These are phyloP conservation scores for Grosmannia penicillata DNA, from an alignment of 2,329 filamentous ascomycete genomes.

Conservation along the genomic window DNA sequence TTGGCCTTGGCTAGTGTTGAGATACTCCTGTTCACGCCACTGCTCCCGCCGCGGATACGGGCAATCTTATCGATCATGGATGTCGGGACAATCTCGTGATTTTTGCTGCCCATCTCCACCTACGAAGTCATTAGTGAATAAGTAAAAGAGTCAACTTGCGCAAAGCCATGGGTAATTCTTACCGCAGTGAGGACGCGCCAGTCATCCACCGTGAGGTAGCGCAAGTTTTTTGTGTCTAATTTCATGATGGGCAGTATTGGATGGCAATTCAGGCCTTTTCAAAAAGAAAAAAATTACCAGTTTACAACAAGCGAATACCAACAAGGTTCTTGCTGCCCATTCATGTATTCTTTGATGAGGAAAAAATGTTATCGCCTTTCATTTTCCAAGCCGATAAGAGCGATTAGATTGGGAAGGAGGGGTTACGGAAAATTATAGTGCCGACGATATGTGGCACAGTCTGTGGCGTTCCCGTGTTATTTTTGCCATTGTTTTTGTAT, in stretches of 20 bases:
- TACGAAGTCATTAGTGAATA: slow-evolving; percentile 20
- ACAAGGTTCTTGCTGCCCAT: too few species aligned
- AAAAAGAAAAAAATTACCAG: too few species aligned
- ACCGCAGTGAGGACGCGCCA: slow-evolving; percentile 91
- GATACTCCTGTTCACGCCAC: slow-evolving; percentile 73
- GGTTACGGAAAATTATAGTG: slow-evolving; percentile 3
- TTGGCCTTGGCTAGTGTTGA: slow-evolving; percentile 83
- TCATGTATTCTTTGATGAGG: too few species aligned
- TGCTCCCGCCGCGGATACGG: slow-evolving; percentile 61
- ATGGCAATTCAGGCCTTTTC: too few species aligned
- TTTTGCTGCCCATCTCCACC: slow-evolving; percentile 89
- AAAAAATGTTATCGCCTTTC: too few species aligned
- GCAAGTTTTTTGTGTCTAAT: slow-evolving; percentile 84
- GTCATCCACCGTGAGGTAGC: slow-evolving; percentile 83
- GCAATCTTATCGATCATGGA: slow-evolving; percentile 73
- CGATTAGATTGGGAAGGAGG: too few species aligned
- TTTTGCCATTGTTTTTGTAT: slow-evolving; percentile 1
- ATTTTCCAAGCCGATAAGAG: too few species aligned
- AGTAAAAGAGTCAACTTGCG: background rate
- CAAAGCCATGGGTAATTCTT: slow-evolving; percentile 14
- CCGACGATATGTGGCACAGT: slow-evolving; percentile 1
- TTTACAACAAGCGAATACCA: too few species aligned
- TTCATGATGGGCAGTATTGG: slow-evolving; percentile 48
- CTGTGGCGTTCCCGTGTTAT: background rate
- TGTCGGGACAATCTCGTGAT: slow-evolving; percentile 94